phyloP scores from a whole-genome alignment of 768 basidiomycete genomes.

The Rhodotorula graminis region DNA sequence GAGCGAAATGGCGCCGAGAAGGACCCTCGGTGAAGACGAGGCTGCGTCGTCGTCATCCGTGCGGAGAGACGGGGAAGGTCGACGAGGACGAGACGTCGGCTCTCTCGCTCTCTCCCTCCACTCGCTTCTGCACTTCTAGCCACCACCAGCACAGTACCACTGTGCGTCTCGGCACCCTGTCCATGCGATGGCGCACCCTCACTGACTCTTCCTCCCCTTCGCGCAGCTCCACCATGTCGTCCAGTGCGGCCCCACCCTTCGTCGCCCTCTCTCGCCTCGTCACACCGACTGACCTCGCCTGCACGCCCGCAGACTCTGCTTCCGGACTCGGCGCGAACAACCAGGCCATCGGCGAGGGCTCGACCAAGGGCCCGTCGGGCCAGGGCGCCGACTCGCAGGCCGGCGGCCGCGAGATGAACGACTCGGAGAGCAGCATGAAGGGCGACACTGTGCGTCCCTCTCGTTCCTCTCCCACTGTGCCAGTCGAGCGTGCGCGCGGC shows the following conservation, averaged over 20 bases:
- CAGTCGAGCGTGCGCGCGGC: no score
- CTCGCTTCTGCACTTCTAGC: not conserved
- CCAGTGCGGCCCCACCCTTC: conserved; percentile 7
- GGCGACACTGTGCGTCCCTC: conserved; percentile 34
- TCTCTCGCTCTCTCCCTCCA: not conserved
- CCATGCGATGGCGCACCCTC: not conserved
- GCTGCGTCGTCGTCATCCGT: not conserved
- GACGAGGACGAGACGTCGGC: not conserved
- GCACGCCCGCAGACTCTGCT: conserved; percentile 1
- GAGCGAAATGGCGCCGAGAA: no score
- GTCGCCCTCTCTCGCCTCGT: not conserved
- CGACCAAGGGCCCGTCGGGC: conserved; percentile 7
- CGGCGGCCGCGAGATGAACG: conserved; percentile 24
- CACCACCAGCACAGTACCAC: not conserved
- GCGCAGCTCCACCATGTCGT: conserved; percentile 11
- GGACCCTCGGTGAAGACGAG: not conserved
- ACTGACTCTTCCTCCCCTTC: not conserved
- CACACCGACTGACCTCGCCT: no score
- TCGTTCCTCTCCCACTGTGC: not conserved
- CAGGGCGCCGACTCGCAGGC: conserved; percentile 20
- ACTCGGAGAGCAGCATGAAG: conserved; percentile 16
- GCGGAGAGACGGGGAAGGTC: not conserved
- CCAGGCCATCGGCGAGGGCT: conserved; percentile 25
- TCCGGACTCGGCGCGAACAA: conserved; percentile 22
- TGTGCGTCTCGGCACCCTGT: not conserved